Conservation (phyloP, 169 alveolate genomes). For the Cryptosporidium viatorum region DNA sequence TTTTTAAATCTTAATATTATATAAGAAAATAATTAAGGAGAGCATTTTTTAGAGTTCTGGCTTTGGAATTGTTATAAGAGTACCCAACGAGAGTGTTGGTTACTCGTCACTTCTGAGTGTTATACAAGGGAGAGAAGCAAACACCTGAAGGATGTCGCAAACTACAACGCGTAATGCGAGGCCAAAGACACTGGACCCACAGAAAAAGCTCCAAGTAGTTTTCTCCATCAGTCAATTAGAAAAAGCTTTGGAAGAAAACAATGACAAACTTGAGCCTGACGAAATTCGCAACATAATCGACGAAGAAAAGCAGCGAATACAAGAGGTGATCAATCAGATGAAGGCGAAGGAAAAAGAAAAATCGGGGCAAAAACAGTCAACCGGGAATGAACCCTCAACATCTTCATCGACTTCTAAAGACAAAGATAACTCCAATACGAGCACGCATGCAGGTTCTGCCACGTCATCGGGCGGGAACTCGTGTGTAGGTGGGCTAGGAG, state of each 20-base stretch:
- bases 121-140: background rate
- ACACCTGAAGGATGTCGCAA: conserved; percentile 21
- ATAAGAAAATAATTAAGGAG: too few relatives aligned
- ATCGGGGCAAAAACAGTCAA: conserved; percentile 1
- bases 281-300: conserved; percentile 28
- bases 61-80: background rate
- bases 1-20: background rate
- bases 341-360: conserved; percentile 28
- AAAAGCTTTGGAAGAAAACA: conserved; percentile 44
- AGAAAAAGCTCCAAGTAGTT: conserved; percentile 49
- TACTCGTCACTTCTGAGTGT: background rate
- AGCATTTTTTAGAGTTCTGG: background rate
- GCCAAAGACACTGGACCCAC: conserved; percentile 64
- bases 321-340: conserved; percentile 23
- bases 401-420: conserved; percentile 3
- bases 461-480: conserved; percentile 23
- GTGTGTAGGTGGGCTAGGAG: background rate
- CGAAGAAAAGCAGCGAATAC: conserved; percentile 30
- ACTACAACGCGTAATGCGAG: conserved; percentile 49
- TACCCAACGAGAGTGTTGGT: background rate
- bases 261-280: conserved; percentile 46
- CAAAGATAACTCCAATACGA: background rate
- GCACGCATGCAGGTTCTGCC: background rate
- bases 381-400: background rate
- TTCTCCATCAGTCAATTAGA: conserved; percentile 48